phyloP scores from a whole-genome alignment of 345 rosid species.

The Hypericum perforatum region DNA sequence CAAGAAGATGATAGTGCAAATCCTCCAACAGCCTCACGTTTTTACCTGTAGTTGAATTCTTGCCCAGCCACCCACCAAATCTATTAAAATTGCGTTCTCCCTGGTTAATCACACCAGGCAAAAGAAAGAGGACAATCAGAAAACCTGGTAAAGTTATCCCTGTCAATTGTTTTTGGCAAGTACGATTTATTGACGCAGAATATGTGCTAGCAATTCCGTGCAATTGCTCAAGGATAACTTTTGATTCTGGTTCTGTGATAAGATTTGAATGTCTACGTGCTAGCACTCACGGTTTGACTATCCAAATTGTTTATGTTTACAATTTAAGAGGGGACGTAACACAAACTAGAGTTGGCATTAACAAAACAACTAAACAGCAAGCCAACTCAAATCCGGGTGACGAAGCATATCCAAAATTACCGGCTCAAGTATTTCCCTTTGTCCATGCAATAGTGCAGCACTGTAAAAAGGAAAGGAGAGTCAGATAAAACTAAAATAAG shows the following conservation, averaged over 20 bases:
- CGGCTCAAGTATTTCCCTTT: slow-evolving; percentile 74
- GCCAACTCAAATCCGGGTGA: background rate
- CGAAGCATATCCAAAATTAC: slow-evolving; percentile 28
- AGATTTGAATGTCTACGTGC: too few species aligned
- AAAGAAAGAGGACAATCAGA: background rate
- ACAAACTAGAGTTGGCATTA: too few species aligned
- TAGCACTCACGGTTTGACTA: too few species aligned
- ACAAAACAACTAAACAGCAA: background rate
- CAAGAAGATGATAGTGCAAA: slow-evolving; percentile 85
- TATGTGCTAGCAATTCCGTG: too few species aligned
- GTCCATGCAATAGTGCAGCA: slow-evolving; percentile 81
- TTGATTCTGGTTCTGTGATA: too few species aligned
- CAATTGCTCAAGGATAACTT: too few species aligned
- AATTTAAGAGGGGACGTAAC: too few species aligned
- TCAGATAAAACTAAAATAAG: slow-evolving; percentile 8
- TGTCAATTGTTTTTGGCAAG: too few species aligned
- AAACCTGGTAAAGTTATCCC: background rate
- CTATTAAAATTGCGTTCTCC: slow-evolving; percentile 93
- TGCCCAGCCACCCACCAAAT: slow-evolving; percentile 98
- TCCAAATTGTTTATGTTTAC: too few species aligned
- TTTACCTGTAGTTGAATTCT: slow-evolving; percentile 78
- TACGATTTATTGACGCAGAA: too few species aligned
- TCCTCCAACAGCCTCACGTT: slow-evolving; percentile 83
- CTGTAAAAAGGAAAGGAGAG: slow-evolving; percentile 31
- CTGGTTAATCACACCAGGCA: slow-evolving; percentile 29